Conservation (phyloP, 129 eudicot species). For the Erigeron canadensis region DNA sequence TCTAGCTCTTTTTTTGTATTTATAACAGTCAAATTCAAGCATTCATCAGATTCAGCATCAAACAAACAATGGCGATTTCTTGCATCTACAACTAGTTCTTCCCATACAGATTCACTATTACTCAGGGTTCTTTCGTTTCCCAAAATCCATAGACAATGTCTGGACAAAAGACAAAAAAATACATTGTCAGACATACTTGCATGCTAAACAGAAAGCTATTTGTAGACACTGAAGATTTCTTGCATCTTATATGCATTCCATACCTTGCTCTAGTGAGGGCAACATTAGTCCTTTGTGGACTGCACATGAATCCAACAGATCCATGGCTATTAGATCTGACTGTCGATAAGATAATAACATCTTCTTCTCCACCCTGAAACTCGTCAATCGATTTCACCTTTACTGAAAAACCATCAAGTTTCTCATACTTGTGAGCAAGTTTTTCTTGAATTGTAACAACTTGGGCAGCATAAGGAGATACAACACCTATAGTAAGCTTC, state of each 20-base stretch:
- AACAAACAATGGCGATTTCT: conserved; percentile 54
- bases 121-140: conserved; percentile 52
- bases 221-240: background rate
- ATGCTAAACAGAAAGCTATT: background rate
- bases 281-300: no score
- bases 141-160: conserved; percentile 69
- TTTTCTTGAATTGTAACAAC: no score
- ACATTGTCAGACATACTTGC: background rate
- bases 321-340: no score
- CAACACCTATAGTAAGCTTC: no score
- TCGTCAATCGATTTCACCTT: no score
- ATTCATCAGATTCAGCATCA: conserved; percentile 53
- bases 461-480: no score
- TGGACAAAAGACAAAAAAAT: conserved; percentile 16
- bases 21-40: conserved; percentile 39
- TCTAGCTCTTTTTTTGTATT: conserved; percentile 55
- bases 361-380: no score
- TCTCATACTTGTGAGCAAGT: no score
- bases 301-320: no score
- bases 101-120: conserved; percentile 49
- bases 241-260: background rate
- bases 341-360: no score
- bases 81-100: conserved; percentile 49
- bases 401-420: no score
- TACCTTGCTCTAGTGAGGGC: no score